These are phyloP conservation scores for Antrodiella citrinella DNA, from an alignment of 768 basidiomycete genomes.

Conservation along the genomic window DNA sequence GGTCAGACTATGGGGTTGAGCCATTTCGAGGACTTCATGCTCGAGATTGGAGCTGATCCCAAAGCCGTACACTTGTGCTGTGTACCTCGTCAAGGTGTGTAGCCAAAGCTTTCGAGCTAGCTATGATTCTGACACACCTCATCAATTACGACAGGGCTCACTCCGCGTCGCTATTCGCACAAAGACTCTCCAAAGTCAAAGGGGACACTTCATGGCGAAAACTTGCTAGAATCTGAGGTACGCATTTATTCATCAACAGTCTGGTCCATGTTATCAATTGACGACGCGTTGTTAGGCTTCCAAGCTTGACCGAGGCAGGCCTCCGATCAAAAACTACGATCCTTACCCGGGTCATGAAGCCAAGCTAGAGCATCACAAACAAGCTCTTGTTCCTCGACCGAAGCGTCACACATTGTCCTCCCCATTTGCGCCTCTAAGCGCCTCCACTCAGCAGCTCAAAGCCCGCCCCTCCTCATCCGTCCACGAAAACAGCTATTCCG, in stretches of 20 bases:
- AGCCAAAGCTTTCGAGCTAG: not conserved
- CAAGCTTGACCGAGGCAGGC: not conserved
- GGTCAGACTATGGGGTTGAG: slow-evolving; percentile 1
- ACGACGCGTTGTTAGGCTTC: not conserved
- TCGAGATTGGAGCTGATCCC: slow-evolving; percentile 10
- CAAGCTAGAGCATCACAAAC: too few relatives aligned
- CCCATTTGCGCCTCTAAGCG: not conserved
- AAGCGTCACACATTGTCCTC: not conserved
- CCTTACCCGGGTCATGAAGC: not conserved
- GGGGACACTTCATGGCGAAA: not conserved
- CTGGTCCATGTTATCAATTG: slow-evolving; percentile 1
- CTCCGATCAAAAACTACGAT: not conserved
- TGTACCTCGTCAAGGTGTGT: slow-evolving; percentile 9
- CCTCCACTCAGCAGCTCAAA: not conserved
- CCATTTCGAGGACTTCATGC: slow-evolving; percentile 13
- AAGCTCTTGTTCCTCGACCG: not conserved
- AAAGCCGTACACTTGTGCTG: slow-evolving; percentile 7
- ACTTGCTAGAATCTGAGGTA: not conserved
- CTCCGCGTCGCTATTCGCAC: not conserved
- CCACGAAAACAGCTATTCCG: not conserved
- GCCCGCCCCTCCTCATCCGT: not conserved
- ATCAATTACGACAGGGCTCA: not conserved
- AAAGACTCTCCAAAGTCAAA: slow-evolving; percentile 5
- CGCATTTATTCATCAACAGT: not conserved
- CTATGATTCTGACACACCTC: not conserved